Evolutionary conservation across 345 rosid species (phyloP).

Genomic region (Arabidopsis suecica): DNA sequence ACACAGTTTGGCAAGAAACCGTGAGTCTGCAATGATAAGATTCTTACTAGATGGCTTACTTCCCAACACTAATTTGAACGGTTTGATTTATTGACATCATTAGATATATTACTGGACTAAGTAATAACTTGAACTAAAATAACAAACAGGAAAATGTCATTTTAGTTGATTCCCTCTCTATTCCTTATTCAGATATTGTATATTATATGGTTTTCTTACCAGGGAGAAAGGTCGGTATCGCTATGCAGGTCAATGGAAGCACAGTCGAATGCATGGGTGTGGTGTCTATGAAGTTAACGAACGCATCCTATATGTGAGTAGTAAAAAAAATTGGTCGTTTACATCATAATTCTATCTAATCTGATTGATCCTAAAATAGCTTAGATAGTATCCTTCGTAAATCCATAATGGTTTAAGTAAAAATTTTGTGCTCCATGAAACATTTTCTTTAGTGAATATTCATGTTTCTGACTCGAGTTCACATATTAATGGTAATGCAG

Average conservation of each 20-base stretch:
- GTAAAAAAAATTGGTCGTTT: conserved; percentile 23
- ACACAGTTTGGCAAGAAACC: conserved; percentile 78
- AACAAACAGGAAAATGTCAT: neutral
- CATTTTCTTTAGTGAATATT: conserved; percentile 14
- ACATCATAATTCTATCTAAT: conserved; percentile 6
- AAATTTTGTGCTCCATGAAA: neutral
- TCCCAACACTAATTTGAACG: conserved; percentile 6
- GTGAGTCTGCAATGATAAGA: conserved; percentile 52
- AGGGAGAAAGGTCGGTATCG: conserved; percentile 96
- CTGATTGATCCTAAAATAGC: conserved; percentile 11
- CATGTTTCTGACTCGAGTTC: conserved; percentile 8
- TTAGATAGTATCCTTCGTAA: conserved; percentile 4
- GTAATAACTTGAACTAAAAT: neutral
- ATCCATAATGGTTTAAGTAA: conserved; percentile 12
- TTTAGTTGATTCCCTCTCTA: conserved; percentile 22
- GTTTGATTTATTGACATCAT: conserved; percentile 3
- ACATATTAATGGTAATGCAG: conserved; percentile 53
- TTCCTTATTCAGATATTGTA: conserved; percentile 27
- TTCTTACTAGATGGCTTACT: conserved; percentile 21
- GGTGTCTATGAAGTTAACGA: conserved; percentile 91
- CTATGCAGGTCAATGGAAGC: conserved; percentile 98
- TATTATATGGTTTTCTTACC: conserved; percentile 33
- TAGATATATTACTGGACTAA: conserved; percentile 18
- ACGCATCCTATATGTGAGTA: conserved; percentile 63
- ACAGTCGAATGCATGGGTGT: conserved; percentile 93